Conservation (phyloP, 352 stramenopile species). For the Globisporangium middletonii region DNA sequence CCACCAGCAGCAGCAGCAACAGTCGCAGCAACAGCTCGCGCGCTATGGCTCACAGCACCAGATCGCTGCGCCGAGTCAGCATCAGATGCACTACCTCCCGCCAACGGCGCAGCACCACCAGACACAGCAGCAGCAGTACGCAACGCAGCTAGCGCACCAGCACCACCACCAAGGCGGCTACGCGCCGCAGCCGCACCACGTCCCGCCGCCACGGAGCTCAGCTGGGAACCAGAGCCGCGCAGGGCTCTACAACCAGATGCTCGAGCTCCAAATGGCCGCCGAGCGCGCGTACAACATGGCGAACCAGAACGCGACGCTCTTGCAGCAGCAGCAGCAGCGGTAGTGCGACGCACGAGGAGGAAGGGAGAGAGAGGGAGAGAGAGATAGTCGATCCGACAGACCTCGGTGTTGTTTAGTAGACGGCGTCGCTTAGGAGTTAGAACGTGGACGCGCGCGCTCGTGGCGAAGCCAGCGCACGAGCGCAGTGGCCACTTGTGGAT, state of each 20-base stretch:
- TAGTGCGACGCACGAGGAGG: conserved; percentile 1
- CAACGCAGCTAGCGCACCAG: conserved; percentile 12
- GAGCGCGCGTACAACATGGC: conserved; percentile 63
- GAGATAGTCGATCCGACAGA: too few species aligned
- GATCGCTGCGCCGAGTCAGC: conserved; percentile 8
- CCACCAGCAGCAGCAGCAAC: conserved; percentile 1
- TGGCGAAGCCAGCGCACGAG: too few species aligned
- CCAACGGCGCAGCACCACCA: conserved; percentile 7
- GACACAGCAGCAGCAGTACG: neutral
- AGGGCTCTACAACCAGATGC: conserved; percentile 74
- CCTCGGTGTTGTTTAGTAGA: too few species aligned
- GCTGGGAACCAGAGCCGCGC: conserved; percentile 16
- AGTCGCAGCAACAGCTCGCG: conserved; percentile 7
- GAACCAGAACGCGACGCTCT: conserved; percentile 66
- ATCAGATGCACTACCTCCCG: conserved; percentile 19
- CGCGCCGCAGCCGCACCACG: conserved; percentile 2
- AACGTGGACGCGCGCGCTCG: too few species aligned
- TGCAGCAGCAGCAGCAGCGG: conserved; percentile 24
- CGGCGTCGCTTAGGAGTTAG: too few species aligned
- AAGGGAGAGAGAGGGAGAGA: too few species aligned
- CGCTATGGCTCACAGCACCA: conserved; percentile 12
- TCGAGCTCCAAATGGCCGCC: conserved; percentile 63
- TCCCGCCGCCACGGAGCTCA: neutral
- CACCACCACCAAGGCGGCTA: neutral
- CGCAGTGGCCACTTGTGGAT: too few species aligned